Percentiles rank a stretch among this genome's conserved stretches.
These are phyloP conservation scores for Dendrocalamus sinicus DNA, from an alignment of 176 grass and related monocot genomes.

Conservation along the genomic window DNA sequence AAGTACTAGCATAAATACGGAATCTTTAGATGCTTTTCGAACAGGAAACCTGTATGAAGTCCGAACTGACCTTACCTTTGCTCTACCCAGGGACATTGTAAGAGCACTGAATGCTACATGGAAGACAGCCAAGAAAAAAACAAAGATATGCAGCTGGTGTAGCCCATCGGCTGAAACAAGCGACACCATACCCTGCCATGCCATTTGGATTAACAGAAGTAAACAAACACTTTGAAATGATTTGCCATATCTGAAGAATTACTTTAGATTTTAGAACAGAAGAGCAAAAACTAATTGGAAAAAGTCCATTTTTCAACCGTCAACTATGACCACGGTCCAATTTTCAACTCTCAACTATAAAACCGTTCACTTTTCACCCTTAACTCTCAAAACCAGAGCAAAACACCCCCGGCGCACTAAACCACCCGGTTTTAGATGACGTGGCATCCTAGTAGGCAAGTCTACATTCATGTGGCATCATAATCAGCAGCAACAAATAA, in stretches of 20 bases:
- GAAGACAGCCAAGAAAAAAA: conserved; percentile 91
- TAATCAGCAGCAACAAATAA: too few relatives aligned
- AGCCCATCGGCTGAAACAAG: conserved; percentile 70
- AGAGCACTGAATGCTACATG: conserved; percentile 76
- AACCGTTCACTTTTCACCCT: too few relatives aligned
- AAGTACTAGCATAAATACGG: background rate
- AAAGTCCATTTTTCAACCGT: too few relatives aligned
- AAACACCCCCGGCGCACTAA: too few relatives aligned
- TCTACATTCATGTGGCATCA: too few relatives aligned
- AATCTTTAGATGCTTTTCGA: background rate
- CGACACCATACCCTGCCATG: conserved; percentile 72
- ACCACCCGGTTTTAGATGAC: too few relatives aligned
- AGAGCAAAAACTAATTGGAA: background rate
- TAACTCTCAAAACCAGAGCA: too few relatives aligned
- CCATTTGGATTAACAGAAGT: background rate
- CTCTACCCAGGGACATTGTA: conserved; percentile 78
- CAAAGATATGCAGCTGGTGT: conserved; percentile 85
- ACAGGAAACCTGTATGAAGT: background rate
- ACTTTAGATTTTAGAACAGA: background rate
- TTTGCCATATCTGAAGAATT: background rate
- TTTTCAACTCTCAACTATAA: too few relatives aligned
- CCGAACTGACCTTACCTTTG: conserved; percentile 58
- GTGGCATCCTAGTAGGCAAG: too few relatives aligned
- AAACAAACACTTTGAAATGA: background rate
- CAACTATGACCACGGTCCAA: too few relatives aligned